Percentiles rank a stretch among this genome's conserved stretches.
Conservation (phyloP, 2,329 filamentous ascomycete species). For the Colletotrichum camelliae region DNA sequence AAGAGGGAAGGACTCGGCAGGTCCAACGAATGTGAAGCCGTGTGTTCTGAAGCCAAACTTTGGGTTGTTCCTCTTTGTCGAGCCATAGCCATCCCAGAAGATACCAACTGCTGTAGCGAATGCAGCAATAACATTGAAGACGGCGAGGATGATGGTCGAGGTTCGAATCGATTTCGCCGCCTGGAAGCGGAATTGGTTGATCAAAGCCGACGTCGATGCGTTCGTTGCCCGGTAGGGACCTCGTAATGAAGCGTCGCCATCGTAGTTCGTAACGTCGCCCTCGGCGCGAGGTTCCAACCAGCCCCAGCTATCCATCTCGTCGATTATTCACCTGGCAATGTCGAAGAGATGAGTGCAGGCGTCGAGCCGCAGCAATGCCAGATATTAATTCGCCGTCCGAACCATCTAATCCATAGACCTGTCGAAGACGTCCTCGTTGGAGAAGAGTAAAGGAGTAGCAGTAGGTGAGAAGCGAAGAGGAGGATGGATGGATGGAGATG, state of each 20-base stretch:
- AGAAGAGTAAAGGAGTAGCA: not conserved
- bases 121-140: conserved; percentile 65
- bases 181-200: conserved; percentile 57
- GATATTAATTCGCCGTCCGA: conserved; percentile 22
- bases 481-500: not conserved
- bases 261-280: conserved; percentile 18
- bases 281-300: conserved; percentile 29
- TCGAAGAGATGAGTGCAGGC: conserved; percentile 24
- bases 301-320: conserved; percentile 27
- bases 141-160: conserved; percentile 65
- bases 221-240: conserved; percentile 29
- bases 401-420: conserved; percentile 45
- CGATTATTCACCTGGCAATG: conserved; percentile 23
- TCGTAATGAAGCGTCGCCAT: conserved; percentile 30
- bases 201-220: conserved; percentile 48
- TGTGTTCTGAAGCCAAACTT: conserved; percentile 45
- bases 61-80: conserved; percentile 44
- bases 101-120: conserved; percentile 62
- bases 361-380: conserved; percentile 42
- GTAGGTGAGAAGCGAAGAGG: conserved; percentile 24
- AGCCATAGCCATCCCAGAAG: conserved; percentile 59
- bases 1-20: conserved; percentile 59
- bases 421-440: conserved; percentile 14
- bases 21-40: conserved; percentile 48
- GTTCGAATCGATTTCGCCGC: conserved; percentile 63